Evolutionary conservation across 352 stramenopile species (phyloP), one percentile per base, ranked within the genome.

Genomic region (Globisporangium megalacanthum): DNA sequence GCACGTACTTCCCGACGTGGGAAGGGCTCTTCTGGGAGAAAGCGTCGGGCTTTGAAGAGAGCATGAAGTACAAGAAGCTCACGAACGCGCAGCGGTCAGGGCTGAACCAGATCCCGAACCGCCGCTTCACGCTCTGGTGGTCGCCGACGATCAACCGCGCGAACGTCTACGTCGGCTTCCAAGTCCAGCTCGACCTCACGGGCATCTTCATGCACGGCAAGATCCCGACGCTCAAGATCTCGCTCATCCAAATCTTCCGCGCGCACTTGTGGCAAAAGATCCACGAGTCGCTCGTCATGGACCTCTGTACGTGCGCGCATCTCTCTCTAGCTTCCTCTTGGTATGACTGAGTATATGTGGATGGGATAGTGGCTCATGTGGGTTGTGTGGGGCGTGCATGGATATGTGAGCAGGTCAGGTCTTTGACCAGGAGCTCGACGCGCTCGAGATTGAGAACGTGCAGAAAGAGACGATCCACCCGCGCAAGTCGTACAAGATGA

Each of bases 121-220:
- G 98, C 82, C 95, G 98, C 47, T 99, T 99, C 73, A 99, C 97
- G 44, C 72, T 99, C 25, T 99, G 98, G 98, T 99, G 98, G 98
- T 99, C 95, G 8, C 98, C 98, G 22, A 99, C 98, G 13, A 99
- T 99, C 77, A 99, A 99, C 70, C 92, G 98, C 52, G 97, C 97
- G 0, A 99, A 99, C 74, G 98, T 99, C 48, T 99, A 99, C 73
- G 97, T 99, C 56, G 98, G 98, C 52, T 99, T 99, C 78, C 97
- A 99, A 69, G 98, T 99, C 46, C 98, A 99, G 72, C 77, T 99
- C 42, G 98, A 99, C 84, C 67, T 99, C 52, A 99, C 98, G 17
- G 98, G 98, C 72, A 99, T 99, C 64, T 99, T 99, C 77, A 99
- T 99, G 98, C 98, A 99, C 84, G 98, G 98, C 53, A 99, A 99